A percentile compares a stretch with the other conserved stretches of the same genome.
Evolutionary conservation across 352 stramenopile species (phyloP).

Genomic region (Ochromonadaceae sp.): DNA sequence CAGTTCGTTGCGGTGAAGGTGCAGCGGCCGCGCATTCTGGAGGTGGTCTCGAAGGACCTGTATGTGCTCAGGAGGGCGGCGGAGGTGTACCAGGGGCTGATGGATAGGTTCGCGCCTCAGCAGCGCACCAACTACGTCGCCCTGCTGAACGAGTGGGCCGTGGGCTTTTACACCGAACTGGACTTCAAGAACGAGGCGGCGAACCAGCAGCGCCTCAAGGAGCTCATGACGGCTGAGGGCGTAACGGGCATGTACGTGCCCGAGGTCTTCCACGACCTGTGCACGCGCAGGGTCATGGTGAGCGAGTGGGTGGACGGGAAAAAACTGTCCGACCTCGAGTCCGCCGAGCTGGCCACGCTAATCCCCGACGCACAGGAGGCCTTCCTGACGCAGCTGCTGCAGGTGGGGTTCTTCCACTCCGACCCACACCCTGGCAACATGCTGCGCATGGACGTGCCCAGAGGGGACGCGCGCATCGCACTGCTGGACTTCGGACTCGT

Average conservation of each 20-base stretch:
- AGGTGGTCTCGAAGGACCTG: slow-evolving; percentile 57
- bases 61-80: slow-evolving; percentile 56
- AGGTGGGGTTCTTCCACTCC: slow-evolving; percentile 51
- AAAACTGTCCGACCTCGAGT: slow-evolving; percentile 40
- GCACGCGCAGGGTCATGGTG: slow-evolving; percentile 48
- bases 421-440: slow-evolving; percentile 29
- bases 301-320: slow-evolving; percentile 55
- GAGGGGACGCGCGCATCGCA: slow-evolving; percentile 32
- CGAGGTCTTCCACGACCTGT: slow-evolving; percentile 45
- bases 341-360: slow-evolving; percentile 24
- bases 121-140: slow-evolving; percentile 58
- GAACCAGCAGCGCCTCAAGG: slow-evolving; percentile 16
- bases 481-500: slow-evolving; percentile 58
- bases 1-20: slow-evolving; percentile 61
- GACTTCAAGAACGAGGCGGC: slow-evolving; percentile 55
- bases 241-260: slow-evolving; percentile 49
- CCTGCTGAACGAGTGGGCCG: slow-evolving; percentile 49
- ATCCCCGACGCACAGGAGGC: slow-evolving; percentile 46
- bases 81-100: slow-evolving; percentile 56
- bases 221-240: slow-evolving; percentile 37
- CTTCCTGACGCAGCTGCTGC: slow-evolving; percentile 51
- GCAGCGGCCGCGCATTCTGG: slow-evolving; percentile 52
- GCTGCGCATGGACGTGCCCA: slow-evolving; percentile 21
- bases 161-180: slow-evolving; percentile 59
- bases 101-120: slow-evolving; percentile 45